A percentile compares a stretch with the other conserved stretches of the same genome.
phyloP scores from a whole-genome alignment of 108 stramenopile genomes.

The Licmophora abbreviata region DNA sequence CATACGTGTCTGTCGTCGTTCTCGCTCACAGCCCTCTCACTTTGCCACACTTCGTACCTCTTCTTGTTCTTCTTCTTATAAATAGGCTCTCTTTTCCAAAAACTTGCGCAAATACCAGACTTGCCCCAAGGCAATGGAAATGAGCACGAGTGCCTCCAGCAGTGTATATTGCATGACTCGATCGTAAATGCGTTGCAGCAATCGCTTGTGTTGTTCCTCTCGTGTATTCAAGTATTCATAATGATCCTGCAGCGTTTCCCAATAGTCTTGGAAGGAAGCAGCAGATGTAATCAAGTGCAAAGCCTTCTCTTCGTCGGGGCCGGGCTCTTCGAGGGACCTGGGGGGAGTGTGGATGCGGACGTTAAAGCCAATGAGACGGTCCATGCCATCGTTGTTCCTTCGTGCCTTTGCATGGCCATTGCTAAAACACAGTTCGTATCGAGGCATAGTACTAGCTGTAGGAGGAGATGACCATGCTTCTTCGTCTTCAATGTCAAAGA shows the following conservation, averaged over 20 bases:
- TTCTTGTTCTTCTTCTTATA: constrained; percentile 34
- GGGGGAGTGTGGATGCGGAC: constrained; percentile 32
- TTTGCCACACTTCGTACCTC: no score
- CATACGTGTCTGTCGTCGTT: no score
- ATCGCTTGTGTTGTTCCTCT: constrained; percentile 45
- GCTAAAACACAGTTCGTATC: neutral
- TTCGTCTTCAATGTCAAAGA: neutral
- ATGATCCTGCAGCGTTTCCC: constrained; percentile 54
- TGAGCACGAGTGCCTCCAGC: constrained; percentile 59
- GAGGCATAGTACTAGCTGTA: neutral
- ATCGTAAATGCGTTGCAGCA: constrained; percentile 43
- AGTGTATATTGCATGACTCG: constrained; percentile 61
- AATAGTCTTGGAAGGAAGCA: constrained; percentile 22
- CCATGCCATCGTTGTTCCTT: constrained; percentile 21
- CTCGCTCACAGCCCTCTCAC: no score
- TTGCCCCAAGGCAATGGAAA: constrained; percentile 59
- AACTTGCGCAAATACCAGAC: constrained; percentile 78
- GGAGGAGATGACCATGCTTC: neutral
- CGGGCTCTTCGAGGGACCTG: constrained; percentile 32
- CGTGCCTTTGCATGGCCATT: constrained; percentile 9
- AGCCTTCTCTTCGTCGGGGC: constrained; percentile 54
- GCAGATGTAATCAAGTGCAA: constrained; percentile 27
- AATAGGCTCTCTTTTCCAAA: constrained; percentile 67
- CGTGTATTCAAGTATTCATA: constrained; percentile 63
- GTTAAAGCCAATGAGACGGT: constrained; percentile 47